Conservation (phyloP, 2,329 filamentous ascomycete genomes). For the Colletotrichum musae region DNA sequence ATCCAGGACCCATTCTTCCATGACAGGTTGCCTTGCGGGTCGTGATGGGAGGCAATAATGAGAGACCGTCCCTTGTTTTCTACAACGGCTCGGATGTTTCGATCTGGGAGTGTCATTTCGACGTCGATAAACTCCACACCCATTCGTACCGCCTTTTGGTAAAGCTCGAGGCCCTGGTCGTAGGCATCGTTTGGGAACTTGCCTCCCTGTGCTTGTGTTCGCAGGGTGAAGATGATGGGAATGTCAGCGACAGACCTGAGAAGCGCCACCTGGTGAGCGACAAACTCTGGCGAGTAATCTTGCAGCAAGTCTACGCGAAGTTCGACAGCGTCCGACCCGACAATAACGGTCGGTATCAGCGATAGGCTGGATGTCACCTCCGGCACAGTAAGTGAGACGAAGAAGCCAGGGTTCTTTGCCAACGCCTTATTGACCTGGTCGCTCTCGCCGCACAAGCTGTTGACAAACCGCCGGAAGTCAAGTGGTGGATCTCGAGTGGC, state of each 20-base stretch:
- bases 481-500: conserved; percentile 30
- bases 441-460: conserved; percentile 56
- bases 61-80: conserved; percentile 79
- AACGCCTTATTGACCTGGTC: conserved; percentile 27
- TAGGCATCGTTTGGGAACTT: conserved; percentile 84
- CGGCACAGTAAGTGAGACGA: conserved; percentile 90
- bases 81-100: conserved; percentile 79
- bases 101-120: conserved; percentile 87
- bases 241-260: conserved; percentile 80
- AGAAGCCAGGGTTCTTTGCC: conserved; percentile 83
- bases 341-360: conserved; percentile 78
- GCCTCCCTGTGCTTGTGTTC: conserved; percentile 89
- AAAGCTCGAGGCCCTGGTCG: conserved; percentile 81
- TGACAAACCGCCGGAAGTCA: conserved; percentile 80
- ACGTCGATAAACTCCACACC: conserved; percentile 95
- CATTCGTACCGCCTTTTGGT: conserved; percentile 83
- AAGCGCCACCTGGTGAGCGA: conserved; percentile 85
- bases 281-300: conserved; percentile 81
- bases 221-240: conserved; percentile 93
- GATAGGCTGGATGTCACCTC: conserved; percentile 75
- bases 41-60: conserved; percentile 96
- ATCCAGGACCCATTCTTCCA: conserved; percentile 97
- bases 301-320: conserved; percentile 91
- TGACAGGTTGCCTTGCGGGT: conserved; percentile 82
- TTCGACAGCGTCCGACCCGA: conserved; percentile 94